phyloP scores from a whole-genome alignment of 306 rosid species.

The Inga laurina region DNA sequence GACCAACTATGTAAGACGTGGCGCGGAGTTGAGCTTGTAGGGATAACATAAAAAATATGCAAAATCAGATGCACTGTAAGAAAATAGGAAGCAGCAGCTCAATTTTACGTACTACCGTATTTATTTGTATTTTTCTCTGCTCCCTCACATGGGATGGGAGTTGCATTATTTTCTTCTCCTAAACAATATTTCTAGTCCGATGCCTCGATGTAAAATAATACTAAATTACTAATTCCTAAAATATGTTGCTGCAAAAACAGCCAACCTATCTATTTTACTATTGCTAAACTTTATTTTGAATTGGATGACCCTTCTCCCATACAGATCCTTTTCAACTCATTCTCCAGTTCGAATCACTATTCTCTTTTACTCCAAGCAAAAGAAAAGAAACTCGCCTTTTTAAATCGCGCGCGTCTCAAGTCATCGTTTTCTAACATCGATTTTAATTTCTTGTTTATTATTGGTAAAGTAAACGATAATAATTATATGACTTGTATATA shows the following conservation, averaged over 20 bases:
- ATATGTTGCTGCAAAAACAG: neutral
- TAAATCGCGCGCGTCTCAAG: neutral
- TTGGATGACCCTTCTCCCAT: neutral
- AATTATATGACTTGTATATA: neutral
- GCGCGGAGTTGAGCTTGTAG: neutral
- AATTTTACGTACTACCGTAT: neutral
- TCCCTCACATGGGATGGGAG: conserved; percentile 11
- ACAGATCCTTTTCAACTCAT: neutral
- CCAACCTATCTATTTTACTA: neutral
- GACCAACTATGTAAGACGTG: neutral
- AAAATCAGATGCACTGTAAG: neutral
- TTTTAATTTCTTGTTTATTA: neutral
- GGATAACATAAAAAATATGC: neutral
- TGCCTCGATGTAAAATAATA: neutral
- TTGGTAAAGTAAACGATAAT: neutral
- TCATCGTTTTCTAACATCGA: neutral
- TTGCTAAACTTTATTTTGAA: neutral
- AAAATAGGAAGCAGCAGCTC: neutral
- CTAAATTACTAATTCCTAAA: neutral
- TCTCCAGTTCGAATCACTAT: neutral
- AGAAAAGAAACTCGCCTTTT: neutral
- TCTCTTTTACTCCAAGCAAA: neutral
- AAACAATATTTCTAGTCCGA: neutral
- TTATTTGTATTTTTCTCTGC: neutral
- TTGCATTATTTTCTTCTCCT: neutral